Evolutionary conservation across 306 rosid species (phyloP), one percentile per base, ranked within the genome.

Genomic region (Vigna trinervia): DNA sequence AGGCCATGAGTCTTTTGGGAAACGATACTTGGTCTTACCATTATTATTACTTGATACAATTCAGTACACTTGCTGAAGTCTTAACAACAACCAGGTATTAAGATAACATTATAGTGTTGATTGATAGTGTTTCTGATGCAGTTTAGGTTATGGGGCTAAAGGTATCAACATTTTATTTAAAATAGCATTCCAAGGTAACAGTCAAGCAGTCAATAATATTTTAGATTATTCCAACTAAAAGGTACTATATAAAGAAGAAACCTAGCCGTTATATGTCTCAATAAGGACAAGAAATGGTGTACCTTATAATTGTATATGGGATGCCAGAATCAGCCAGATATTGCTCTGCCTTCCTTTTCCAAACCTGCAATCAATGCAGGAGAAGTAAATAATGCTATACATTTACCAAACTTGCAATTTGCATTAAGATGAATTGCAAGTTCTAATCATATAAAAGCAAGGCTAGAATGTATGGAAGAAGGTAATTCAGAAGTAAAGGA

Each of bases 281-380:
- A 28, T 30, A 22, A 26, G 20, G 58, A 60, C 11, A 9, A 51
- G 30, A 71, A 65, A 56, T 73, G n/a, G 53, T 71, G 38, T 80
- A 90, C 97, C 97, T 90, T 85, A 93, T 90, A 65, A 93, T 93
- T 56, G 97, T 90, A 81, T 93, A 93, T 6, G 97, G 90, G 54
- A 93, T 8, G 59, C 94, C 93, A 46, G 93, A 93, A 69, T 93
- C 94, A 14, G 91, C 91, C 76, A 93, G 87, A 85, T 93, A 93
- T 81, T 89, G 91, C 91, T 93, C 97, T 58, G 94, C 96, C 81
- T 90, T 93, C 71, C 97, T 89, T 87, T 93, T 93, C 97, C 97
- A 93, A 65, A 93, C 86, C 97, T 93, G 83, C 79, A 46, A 56
- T 73, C 53, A 81, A 70, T 34, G 56, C 45, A 30, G 28, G 17